These are phyloP conservation scores for Tulasnella sp. DNA, from an alignment of 768 basidiomycete genomes.

Conservation along the genomic window DNA sequence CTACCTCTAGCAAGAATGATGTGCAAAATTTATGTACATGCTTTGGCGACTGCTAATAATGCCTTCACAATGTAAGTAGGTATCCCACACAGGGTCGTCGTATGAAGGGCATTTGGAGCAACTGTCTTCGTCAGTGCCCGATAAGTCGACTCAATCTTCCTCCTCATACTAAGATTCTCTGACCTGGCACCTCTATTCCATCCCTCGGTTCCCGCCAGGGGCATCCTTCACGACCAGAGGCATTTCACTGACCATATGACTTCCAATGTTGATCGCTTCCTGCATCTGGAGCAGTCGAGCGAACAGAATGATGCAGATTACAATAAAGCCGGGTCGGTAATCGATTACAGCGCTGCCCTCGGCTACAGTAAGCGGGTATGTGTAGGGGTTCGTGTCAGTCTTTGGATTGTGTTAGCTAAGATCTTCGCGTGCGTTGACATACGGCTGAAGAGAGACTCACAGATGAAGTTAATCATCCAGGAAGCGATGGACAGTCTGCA, in stretches of 20 bases:
- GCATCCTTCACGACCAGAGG: background rate
- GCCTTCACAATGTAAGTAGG: too few relatives aligned
- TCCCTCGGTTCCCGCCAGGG: background rate
- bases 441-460: background rate
- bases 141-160: too few relatives aligned
- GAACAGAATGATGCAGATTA: background rate
- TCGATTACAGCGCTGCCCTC: background rate
- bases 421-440: background rate
- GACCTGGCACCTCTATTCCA: background rate
- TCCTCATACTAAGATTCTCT: too few relatives aligned
- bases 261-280: background rate
- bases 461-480: too few relatives aligned
- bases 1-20: too few relatives aligned
- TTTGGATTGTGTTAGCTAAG: background rate
- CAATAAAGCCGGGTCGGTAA: background rate
- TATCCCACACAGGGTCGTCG: constrained; percentile 10
- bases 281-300: too few relatives aligned
- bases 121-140: constrained; percentile 15
- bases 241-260: background rate
- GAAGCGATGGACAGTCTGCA: too few relatives aligned
- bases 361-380: background rate
- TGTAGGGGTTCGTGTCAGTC: background rate
- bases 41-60: too few relatives aligned
- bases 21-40: too few relatives aligned
- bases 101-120: constrained; percentile 11